These are phyloP conservation scores for Coemansia sp. DNA, from an alignment of 371 early-diverging fungal species.

Conservation along the genomic window DNA sequence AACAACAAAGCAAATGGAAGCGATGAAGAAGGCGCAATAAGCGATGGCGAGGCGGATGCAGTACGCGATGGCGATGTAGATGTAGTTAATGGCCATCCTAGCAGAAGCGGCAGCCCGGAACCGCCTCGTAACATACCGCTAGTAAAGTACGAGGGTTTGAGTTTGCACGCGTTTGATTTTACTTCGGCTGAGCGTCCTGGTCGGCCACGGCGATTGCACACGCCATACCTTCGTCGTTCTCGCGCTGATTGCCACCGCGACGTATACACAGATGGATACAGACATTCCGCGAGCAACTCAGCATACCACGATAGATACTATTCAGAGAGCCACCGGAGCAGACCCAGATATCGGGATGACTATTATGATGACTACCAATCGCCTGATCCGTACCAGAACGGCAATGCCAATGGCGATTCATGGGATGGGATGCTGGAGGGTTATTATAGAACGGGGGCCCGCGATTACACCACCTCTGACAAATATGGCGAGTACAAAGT, in stretches of 20 bases:
- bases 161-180: conserved; percentile 38
- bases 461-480: background rate
- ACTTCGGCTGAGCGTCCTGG: conserved; percentile 13
- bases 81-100: background rate
- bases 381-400: too few species aligned
- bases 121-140: conserved; percentile 25
- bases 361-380: background rate
- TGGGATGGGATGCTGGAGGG: conserved; percentile 16
- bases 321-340: background rate
- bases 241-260: background rate
- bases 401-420: background rate
- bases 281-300: background rate
- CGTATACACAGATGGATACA: background rate
- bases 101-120: background rate
- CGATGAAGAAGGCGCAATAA: conserved; percentile 23
- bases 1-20: background rate
- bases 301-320: background rate
- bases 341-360: background rate
- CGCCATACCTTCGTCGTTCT: background rate
- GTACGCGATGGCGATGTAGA: background rate
- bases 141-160: conserved; percentile 38
- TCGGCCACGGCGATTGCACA: conserved; percentile 8
- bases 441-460: conserved; percentile 8
- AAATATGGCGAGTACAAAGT: background rate
- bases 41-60: conserved; percentile 3